Evolutionary conservation across 2,329 filamentous ascomycete species (phyloP).

Genomic region (Colletotrichum salicis): DNA sequence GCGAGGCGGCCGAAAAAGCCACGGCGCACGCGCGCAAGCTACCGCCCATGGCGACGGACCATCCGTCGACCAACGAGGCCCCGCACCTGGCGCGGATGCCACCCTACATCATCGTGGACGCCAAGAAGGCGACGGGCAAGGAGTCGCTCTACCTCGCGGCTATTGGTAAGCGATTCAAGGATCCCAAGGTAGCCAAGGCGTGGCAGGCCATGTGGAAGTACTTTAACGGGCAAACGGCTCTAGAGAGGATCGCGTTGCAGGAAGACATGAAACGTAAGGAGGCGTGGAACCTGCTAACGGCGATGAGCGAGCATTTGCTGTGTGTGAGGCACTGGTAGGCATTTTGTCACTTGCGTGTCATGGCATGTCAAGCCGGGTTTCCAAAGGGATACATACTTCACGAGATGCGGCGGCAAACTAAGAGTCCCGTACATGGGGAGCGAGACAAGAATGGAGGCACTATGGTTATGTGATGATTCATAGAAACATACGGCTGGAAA

Average conservation of each 20-base stretch:
- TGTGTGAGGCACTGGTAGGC: conserved; percentile 76
- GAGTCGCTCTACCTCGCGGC: conserved; percentile 79
- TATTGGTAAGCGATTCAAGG: conserved; percentile 64
- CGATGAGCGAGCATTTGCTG: conserved; percentile 75
- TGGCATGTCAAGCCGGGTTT: neutral
- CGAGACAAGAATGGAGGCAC: neutral
- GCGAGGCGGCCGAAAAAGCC: conserved; percentile 63
- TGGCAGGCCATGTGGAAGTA: conserved; percentile 85
- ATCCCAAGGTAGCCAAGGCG: conserved; percentile 68
- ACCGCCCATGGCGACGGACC: conserved; percentile 58
- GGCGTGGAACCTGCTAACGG: conserved; percentile 72
- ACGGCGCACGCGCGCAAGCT: conserved; percentile 65
- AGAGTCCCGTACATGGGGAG: neutral
- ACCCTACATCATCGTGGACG: conserved; percentile 79
- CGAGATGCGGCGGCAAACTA: neutral
- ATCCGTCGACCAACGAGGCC: conserved; percentile 67
- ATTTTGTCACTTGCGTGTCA: neutral
- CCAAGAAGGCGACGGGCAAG: conserved; percentile 79
- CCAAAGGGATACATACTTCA: neutral
- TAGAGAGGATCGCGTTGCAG: conserved; percentile 87
- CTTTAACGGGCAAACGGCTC: conserved; percentile 84
- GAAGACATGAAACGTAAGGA: conserved; percentile 90
- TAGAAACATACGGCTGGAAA: neutral
- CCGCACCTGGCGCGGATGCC: conserved; percentile 66
- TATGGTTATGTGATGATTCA: neutral